phyloP scores from a whole-genome alignment of 208 protist species.

The Trypanosoma congolense region DNA sequence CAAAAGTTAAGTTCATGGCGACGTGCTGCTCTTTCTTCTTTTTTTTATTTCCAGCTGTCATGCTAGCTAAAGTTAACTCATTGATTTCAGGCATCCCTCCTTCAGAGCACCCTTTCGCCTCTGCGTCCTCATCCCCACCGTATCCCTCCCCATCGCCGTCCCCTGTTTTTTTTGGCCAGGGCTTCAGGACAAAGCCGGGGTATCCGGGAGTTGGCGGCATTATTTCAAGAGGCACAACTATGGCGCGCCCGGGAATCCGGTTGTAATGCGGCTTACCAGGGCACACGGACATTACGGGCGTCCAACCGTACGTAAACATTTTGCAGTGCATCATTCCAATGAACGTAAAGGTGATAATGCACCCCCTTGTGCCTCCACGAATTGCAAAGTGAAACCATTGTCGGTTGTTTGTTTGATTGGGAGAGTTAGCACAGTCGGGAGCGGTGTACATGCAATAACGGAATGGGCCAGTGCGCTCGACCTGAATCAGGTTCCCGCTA shows the following conservation, averaged over 20 bases:
- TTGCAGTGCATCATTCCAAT: slow-evolving; percentile 80
- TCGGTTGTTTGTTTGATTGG: slow-evolving; percentile 80
- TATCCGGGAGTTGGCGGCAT: slow-evolving; percentile 81
- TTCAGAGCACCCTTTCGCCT: slow-evolving; percentile 16
- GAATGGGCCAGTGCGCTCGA: slow-evolving; percentile 64
- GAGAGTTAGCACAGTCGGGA: slow-evolving; percentile 82
- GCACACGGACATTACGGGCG: slow-evolving; percentile 63
- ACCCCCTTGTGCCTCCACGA: slow-evolving; percentile 56
- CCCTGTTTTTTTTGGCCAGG: slow-evolving; percentile 9
- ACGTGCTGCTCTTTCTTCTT: slow-evolving; percentile 49
- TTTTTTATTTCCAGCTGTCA: slow-evolving; percentile 27
- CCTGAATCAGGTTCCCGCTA: slow-evolving; percentile 86
- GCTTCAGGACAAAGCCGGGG: slow-evolving; percentile 58
- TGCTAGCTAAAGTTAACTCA: slow-evolving; percentile 19
- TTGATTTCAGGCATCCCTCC: slow-evolving; percentile 12
- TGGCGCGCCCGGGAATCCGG: slow-evolving; percentile 56
- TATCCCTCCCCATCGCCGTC: slow-evolving; percentile 20
- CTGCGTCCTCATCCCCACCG: slow-evolving; percentile 11
- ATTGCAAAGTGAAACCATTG: slow-evolving; percentile 93
- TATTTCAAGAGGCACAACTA: slow-evolving; percentile 43
- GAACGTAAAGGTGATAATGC: slow-evolving; percentile 54
- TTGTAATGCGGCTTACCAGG: slow-evolving; percentile 57
- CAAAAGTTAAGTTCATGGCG: slow-evolving; percentile 82
- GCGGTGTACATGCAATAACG: slow-evolving; percentile 75
- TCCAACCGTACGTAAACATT: slow-evolving; percentile 86